These are phyloP conservation scores for Diaporthe caulivora DNA, from an alignment of 2,329 filamentous ascomycete genomes.

Conservation along the genomic window DNA sequence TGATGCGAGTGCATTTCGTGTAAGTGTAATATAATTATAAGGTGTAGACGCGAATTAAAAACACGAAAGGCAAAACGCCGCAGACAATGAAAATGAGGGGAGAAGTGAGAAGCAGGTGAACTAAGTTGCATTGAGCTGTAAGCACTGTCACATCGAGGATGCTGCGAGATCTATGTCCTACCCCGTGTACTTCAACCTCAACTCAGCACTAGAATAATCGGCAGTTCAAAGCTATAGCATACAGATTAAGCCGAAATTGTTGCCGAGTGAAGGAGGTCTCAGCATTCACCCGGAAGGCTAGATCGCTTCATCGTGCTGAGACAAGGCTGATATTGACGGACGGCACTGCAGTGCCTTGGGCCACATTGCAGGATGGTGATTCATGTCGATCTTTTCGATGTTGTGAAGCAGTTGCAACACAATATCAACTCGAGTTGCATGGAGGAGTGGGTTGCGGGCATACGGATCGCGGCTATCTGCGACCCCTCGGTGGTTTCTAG, in stretches of 20 bases:
- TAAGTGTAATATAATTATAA: not conserved
- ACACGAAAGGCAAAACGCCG: not conserved
- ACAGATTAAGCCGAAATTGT: not conserved
- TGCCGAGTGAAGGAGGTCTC: not conserved
- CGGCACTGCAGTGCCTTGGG: not conserved
- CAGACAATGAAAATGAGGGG: too few species aligned
- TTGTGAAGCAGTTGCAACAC: slow-evolving; percentile 5
- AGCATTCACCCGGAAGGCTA: slow-evolving; percentile 8
- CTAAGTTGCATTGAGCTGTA: not conserved
- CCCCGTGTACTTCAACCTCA: not conserved
- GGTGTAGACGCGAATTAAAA: not conserved
- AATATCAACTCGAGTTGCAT: not conserved
- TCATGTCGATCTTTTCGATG: slow-evolving; percentile 5
- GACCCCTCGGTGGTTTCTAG: not conserved
- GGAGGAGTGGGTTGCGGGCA: slow-evolving; percentile 11
- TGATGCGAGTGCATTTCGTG: not conserved
- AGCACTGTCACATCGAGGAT: not conserved
- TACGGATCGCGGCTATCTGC: not conserved
- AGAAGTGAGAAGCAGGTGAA: not conserved
- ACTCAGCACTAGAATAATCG: not conserved
- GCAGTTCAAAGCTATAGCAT: not conserved
- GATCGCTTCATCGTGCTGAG: slow-evolving; percentile 12
- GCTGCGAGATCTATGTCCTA: slow-evolving; percentile 5
- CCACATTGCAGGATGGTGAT: slow-evolving; percentile 14
- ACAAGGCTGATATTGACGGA: slow-evolving; percentile 12